phyloP scores from a whole-genome alignment of 2,329 filamentous ascomycete species.

The Exophiala sp. region DNA sequence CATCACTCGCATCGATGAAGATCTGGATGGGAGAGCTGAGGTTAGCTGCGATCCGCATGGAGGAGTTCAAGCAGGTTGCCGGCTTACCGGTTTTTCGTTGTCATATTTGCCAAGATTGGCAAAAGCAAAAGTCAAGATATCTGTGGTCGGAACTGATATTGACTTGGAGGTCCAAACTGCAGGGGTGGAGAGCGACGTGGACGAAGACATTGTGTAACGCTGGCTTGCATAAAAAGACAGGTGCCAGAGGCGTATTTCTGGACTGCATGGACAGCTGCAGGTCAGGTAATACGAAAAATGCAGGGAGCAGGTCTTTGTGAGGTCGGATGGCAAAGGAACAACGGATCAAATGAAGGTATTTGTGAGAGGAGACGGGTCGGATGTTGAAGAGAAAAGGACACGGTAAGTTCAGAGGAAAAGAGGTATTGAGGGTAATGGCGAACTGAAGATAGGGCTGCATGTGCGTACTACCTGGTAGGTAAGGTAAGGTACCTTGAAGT shows the following conservation, averaged over 20 bases:
- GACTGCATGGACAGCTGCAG: slow-evolving; percentile 9
- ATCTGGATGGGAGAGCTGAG: slow-evolving; percentile 26
- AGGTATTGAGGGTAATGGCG: neutral
- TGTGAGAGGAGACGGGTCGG: slow-evolving; percentile 10
- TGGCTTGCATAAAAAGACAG: slow-evolving; percentile 20
- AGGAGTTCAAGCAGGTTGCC: slow-evolving; percentile 15
- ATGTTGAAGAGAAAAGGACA: neutral
- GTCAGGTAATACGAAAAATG: slow-evolving; percentile 16
- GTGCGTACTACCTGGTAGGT: too few relatives aligned
- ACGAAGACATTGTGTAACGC: slow-evolving; percentile 23
- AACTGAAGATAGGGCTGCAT: neutral
- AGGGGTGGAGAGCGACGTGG: slow-evolving; percentile 2
- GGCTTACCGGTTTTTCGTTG: slow-evolving; percentile 34
- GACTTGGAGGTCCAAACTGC: slow-evolving; percentile 15
- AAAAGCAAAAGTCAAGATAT: slow-evolving; percentile 42
- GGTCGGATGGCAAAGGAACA: neutral
- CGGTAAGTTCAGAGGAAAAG: neutral
- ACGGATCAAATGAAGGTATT: slow-evolving; percentile 6
- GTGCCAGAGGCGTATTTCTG: slow-evolving; percentile 15
- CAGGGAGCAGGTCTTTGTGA: slow-evolving; percentile 8
- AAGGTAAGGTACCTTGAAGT: too few relatives aligned
- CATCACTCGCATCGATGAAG: slow-evolving; percentile 41
- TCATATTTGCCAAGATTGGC: slow-evolving; percentile 34
- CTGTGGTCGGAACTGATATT: slow-evolving; percentile 22
- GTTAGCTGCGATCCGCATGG: slow-evolving; percentile 1